phyloP scores from a whole-genome alignment of 768 basidiomycete genomes.

The Chiua virens region DNA sequence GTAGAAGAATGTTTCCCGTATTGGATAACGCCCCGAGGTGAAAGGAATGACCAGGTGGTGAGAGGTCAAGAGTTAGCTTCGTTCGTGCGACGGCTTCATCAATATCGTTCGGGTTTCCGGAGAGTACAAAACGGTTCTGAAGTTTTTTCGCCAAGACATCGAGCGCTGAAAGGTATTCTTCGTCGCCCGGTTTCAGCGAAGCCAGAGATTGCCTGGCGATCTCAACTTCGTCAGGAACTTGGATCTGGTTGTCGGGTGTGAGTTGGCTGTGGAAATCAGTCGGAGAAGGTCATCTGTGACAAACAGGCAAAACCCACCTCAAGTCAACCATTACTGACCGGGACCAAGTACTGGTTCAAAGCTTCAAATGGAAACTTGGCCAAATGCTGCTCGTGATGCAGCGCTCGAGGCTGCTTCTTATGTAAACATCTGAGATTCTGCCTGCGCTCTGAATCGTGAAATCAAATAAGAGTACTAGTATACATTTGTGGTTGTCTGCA shows the following conservation, averaged over 20 bases:
- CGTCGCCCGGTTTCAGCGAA: constrained; percentile 5
- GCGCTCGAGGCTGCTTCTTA: no score
- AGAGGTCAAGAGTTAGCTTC: constrained; percentile 19
- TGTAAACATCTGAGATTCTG: no score
- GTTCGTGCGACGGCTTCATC: constrained; percentile 21
- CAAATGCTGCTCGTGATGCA: no score
- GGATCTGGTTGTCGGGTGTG: neutral
- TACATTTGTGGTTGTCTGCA: no score
- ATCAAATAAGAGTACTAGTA: no score
- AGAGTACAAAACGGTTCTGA: constrained; percentile 22
- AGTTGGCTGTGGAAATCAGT: neutral
- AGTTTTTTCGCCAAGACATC: constrained; percentile 9
- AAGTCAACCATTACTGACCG: neutral
- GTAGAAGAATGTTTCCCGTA: constrained; percentile 16
- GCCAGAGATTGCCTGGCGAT: constrained; percentile 10
- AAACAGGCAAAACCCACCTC: neutral
- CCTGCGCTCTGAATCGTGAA: no score
- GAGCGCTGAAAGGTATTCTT: constrained; percentile 9
- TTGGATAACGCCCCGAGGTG: constrained; percentile 14
- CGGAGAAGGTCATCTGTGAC: neutral
- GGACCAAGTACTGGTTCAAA: neutral
- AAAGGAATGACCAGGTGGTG: constrained; percentile 19
- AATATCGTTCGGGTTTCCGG: constrained; percentile 24
- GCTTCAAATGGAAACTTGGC: neutral
- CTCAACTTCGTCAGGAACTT: constrained; percentile 10